Evolutionary conservation across 345 rosid species (phyloP).

Genomic region (Viola odorata): DNA sequence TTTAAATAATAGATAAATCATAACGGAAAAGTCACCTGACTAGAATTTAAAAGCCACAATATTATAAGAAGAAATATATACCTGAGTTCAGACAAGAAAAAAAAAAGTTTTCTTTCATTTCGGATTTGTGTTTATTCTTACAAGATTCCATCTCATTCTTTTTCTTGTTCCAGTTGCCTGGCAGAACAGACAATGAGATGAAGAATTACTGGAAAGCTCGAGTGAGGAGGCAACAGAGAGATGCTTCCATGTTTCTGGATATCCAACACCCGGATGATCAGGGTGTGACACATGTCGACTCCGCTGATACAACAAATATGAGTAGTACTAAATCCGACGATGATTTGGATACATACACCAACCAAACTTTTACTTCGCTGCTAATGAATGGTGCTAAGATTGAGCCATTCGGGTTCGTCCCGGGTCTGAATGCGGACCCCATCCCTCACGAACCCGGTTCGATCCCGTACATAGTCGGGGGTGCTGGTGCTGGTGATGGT

Average conservation of each 20-base stretch:
- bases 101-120: background rate
- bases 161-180: slow-evolving; percentile 48
- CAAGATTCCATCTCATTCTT: no score
- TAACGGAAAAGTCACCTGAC: no score
- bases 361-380: slow-evolving; percentile 44
- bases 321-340: slow-evolving; percentile 1
- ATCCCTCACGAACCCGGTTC: slow-evolving; percentile 41
- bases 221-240: slow-evolving; percentile 66
- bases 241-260: slow-evolving; percentile 20
- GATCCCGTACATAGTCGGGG: background rate
- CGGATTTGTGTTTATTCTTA: background rate
- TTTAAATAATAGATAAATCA: no score
- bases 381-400: slow-evolving; percentile 35
- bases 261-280: no score
- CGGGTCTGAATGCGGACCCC: slow-evolving; percentile 23
- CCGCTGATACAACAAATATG: slow-evolving; percentile 2
- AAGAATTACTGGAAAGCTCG: slow-evolving; percentile 90
- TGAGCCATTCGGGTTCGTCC: slow-evolving; percentile 13
- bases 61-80: no score
- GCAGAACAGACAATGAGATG: slow-evolving; percentile 85
- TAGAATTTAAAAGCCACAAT: no score
- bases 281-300: no score
- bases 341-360: slow-evolving; percentile 12
- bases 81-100: background rate
- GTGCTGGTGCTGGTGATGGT: background rate